Base-by-base conservation (phyloP, 2,329 filamentous ascomycete species). In the Acrodontium crateriforme region DNA sequence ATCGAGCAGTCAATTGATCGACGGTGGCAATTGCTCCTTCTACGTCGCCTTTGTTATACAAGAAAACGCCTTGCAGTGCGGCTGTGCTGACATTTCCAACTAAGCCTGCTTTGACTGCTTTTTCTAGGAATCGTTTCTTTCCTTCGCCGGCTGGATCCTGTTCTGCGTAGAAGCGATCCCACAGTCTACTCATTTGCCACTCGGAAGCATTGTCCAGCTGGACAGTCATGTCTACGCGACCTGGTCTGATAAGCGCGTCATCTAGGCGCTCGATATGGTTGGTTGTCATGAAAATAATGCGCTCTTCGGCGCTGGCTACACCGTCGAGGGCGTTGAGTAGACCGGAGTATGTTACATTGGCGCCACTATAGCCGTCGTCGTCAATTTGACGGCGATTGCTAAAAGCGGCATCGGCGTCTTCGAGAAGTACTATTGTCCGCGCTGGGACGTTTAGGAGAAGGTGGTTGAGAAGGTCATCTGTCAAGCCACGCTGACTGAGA, bases 101-200 rank as follows among this genome's bases (percentile, higher is more conserved):
- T 15, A 94, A 55, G 1, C 78, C 77, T 10, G 89, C 60, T 26
- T 74, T 65, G 24, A 73, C 67, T 9, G 92, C 67, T 35, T 70
- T 71, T 13, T 63, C 49, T 38, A 95, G 55, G 58, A 98, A 95
- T 11, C 67, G 61, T 42, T 67, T 58, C 44, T 74, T 73, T 12
- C 73, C 69, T 5, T 58, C 54, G 10, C 74, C 73, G 30, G 73
- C 67, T 1, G 45, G 40, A 47, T 93, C 85, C 14, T 82, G 61
- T 18, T 91, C 81, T 3, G 79, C 78, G 48, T 95, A 98, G 59
- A 95, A 98, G 12, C 89, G 74, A 53, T 91, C 78, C 84, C 87
- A 98, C 59, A 98, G 79, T 53, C 78, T 67, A 9, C 63, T 71
- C 11, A 91, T 85, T 56, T 95, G 89, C 52, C 80, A 78, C 33